These are phyloP conservation scores for Lasiodiplodia sp. DNA, from an alignment of 2,329 filamentous ascomycete genomes.

Conservation along the genomic window DNA sequence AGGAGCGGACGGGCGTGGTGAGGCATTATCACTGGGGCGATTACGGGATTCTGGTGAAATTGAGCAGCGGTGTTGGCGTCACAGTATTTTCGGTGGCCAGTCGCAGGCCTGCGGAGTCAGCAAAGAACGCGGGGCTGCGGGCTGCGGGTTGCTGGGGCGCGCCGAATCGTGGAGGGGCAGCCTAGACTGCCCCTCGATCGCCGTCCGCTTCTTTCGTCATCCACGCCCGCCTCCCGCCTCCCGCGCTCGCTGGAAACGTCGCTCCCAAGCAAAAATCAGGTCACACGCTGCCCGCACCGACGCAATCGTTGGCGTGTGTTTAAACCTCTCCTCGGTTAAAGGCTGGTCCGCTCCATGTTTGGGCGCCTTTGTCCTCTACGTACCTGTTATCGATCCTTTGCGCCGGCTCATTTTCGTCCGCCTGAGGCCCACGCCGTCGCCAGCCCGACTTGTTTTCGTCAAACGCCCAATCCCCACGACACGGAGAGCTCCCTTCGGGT, in stretches of 20 bases:
- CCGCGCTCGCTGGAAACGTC: conserved; percentile 5
- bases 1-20: conserved; percentile 14
- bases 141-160: background rate
- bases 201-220: conserved; percentile 15
- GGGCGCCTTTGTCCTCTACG: conserved; percentile 10
- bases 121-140: conserved; percentile 18
- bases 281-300: conserved; percentile 13
- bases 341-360: conserved; percentile 15
- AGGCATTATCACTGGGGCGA: conserved; percentile 13
- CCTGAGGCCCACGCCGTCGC: conserved; percentile 26
- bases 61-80: conserved; percentile 16
- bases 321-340: conserved; percentile 14
- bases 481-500: conserved; percentile 24
- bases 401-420: conserved; percentile 32
- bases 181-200: conserved; percentile 10
- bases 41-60: background rate
- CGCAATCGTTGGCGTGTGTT: background rate
- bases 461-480: conserved; percentile 23
- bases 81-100: background rate
- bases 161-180: background rate
- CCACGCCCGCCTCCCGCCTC: background rate
- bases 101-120: conserved; percentile 21
- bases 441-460: conserved; percentile 27
- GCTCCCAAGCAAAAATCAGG: background rate
- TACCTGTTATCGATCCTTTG: conserved; percentile 29